Percentiles rank a stretch among this genome's conserved stretches.
Evolutionary conservation across 2,329 filamentous ascomycete species (phyloP).

Genomic region (Cladosporium cucumerinum): DNA sequence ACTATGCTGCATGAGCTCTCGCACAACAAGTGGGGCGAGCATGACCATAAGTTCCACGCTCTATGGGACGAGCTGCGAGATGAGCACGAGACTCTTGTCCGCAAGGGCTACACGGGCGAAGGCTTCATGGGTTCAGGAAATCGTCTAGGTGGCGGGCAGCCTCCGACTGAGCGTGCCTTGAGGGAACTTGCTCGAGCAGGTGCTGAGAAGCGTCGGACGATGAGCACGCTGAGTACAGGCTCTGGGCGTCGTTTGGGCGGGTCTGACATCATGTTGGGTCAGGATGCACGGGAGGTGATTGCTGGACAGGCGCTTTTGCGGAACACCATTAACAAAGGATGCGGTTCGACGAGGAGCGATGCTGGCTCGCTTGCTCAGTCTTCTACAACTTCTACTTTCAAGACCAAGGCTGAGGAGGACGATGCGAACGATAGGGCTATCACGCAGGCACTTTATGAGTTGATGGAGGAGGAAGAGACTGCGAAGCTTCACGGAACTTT

Average conservation of each 20-base stretch:
- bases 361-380: slow-evolving; percentile 65
- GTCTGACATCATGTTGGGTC: slow-evolving; percentile 51
- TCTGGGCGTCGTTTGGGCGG: slow-evolving; percentile 74
- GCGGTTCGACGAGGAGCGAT: slow-evolving; percentile 67
- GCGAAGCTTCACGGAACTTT: slow-evolving; percentile 50
- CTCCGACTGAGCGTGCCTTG: slow-evolving; percentile 67
- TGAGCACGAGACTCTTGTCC: slow-evolving; percentile 65
- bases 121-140: slow-evolving; percentile 76
- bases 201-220: slow-evolving; percentile 62
- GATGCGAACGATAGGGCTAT: slow-evolving; percentile 86
- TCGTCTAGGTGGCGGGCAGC: slow-evolving; percentile 60
- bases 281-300: slow-evolving; percentile 70
- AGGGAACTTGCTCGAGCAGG: slow-evolving; percentile 65
- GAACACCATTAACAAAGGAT: slow-evolving; percentile 67
- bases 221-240: slow-evolving; percentile 49
- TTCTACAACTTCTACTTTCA: slow-evolving; percentile 70
- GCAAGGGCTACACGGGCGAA: slow-evolving; percentile 87
- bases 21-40: slow-evolving; percentile 82
- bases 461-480: slow-evolving; percentile 75
- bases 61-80: slow-evolving; percentile 88
- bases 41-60: slow-evolving; percentile 77
- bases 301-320: slow-evolving; percentile 65
- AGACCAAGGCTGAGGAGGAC: slow-evolving; percentile 81
- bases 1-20: slow-evolving; percentile 92
- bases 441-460: slow-evolving; percentile 77